Evolutionary conservation across 2,329 filamentous ascomycete genomes (phyloP).

Genomic region (Neofusicoccum cordaticola): DNA sequence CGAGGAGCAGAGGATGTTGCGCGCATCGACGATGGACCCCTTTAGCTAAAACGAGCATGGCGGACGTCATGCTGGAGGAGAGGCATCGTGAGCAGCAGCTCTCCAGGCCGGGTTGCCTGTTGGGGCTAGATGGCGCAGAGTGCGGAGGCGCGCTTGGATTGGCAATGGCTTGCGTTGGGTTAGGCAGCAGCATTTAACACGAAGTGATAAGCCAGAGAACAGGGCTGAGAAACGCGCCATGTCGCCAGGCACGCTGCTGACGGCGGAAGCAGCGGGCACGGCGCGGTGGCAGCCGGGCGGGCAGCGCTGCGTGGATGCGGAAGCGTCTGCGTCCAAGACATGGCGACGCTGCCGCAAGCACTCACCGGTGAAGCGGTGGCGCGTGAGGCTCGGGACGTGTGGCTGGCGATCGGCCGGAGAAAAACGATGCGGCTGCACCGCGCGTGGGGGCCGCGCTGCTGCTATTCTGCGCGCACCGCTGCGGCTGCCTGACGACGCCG

Average conservation of each 20-base stretch:
- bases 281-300: no score
- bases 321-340: neutral
- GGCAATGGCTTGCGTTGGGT: neutral
- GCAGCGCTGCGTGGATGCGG: no score
- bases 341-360: neutral
- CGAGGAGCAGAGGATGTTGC: neutral
- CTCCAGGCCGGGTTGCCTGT: neutral
- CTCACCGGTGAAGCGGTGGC: neutral
- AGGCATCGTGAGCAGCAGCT: neutral
- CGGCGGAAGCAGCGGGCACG: neutral
- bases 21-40: no score
- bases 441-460: neutral
- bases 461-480: neutral
- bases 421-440: neutral
- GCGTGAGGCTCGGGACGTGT: neutral
- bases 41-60: neutral
- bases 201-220: neutral
- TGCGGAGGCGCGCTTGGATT: neutral
- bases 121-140: neutral
- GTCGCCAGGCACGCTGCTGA: conserved; percentile 8
- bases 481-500: no score
- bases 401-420: neutral
- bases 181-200: conserved; percentile 4
- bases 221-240: neutral
- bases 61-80: neutral